These are phyloP conservation scores for Chaetomium tenue DNA, from an alignment of 495 filamentous ascomycete species.

Conservation along the genomic window DNA sequence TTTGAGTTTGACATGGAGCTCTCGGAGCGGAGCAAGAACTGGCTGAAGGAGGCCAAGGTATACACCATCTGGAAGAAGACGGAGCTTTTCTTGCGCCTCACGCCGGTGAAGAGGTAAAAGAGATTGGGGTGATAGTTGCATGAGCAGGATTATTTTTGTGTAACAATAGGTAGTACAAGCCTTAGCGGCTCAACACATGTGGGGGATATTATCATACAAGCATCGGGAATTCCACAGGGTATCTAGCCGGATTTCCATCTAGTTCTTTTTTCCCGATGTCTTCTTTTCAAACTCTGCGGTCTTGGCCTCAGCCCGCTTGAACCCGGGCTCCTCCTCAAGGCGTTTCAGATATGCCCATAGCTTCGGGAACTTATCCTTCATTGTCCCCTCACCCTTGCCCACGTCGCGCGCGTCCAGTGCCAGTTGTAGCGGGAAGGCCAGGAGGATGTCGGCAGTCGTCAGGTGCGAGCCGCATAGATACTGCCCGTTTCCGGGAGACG, in stretches of 20 bases:
- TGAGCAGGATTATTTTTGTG: neutral
- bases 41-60: slow-evolving; percentile 38
- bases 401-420: slow-evolving; percentile 52
- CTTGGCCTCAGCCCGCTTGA: slow-evolving; percentile 54
- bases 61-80: slow-evolving; percentile 49
- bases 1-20: slow-evolving; percentile 56
- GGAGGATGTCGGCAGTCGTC: slow-evolving; percentile 76
- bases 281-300: slow-evolving; percentile 55
- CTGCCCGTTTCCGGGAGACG: slow-evolving; percentile 53
- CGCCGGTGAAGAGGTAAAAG: slow-evolving; percentile 5
- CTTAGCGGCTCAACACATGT: neutral
- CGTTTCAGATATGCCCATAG: slow-evolving; percentile 61
- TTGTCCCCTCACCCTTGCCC: slow-evolving; percentile 26
- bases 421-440: slow-evolving; percentile 70
- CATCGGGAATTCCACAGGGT: neutral
- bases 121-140: neutral
- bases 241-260: neutral
- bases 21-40: slow-evolving; percentile 42
- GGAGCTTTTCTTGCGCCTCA: slow-evolving; percentile 32
- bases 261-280: slow-evolving; percentile 41
- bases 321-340: slow-evolving; percentile 62
- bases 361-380: slow-evolving; percentile 39
- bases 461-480: slow-evolving; percentile 71
- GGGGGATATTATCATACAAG: neutral
- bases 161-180: neutral